Percentiles rank a stretch among this genome's conserved stretches.
These are phyloP conservation scores for Debaryomyces tyrocola DNA, from an alignment of 805 yeast genomes.

Conservation along the genomic window DNA sequence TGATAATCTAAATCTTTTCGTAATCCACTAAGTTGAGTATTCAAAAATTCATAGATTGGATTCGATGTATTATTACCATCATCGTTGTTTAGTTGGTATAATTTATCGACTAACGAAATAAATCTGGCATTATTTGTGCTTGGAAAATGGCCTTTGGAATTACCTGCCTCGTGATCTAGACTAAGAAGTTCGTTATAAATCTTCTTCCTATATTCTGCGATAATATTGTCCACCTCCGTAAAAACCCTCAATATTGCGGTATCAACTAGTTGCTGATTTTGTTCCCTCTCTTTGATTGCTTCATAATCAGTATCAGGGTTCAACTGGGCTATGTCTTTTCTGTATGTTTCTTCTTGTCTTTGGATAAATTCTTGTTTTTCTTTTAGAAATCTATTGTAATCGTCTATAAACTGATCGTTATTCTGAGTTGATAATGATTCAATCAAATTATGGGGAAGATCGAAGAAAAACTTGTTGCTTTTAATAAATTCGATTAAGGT, in stretches of 20 bases:
- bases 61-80: conserved; percentile 15
- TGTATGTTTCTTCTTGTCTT: conserved; percentile 8
- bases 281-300: conserved; percentile 16
- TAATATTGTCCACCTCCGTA: conserved; percentile 32
- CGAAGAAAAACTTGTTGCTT: conserved; percentile 32
- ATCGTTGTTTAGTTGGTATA: conserved; percentile 29
- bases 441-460: conserved; percentile 34
- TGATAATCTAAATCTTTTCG: conserved; percentile 36
- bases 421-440: conserved; percentile 26
- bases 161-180: conserved; percentile 34
- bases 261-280: conserved; percentile 23
- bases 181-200: conserved; percentile 38
- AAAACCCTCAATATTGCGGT: conserved; percentile 32
- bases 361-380: conserved; percentile 20
- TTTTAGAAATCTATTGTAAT: conserved; percentile 28
- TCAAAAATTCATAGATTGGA: conserved; percentile 37
- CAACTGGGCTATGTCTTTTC: conserved; percentile 8
- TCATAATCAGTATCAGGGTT: conserved; percentile 11
- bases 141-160: conserved; percentile 3
- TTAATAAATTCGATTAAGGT: conserved; percentile 36
- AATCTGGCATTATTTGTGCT: conserved; percentile 26
- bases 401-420: conserved; percentile 37
- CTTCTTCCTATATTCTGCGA: conserved; percentile 33
- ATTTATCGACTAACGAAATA: conserved; percentile 38
- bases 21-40: conserved; percentile 29